These are phyloP conservation scores for Artemisia tridentata DNA, from an alignment of 129 eudicot species.

Conservation along the genomic window DNA sequence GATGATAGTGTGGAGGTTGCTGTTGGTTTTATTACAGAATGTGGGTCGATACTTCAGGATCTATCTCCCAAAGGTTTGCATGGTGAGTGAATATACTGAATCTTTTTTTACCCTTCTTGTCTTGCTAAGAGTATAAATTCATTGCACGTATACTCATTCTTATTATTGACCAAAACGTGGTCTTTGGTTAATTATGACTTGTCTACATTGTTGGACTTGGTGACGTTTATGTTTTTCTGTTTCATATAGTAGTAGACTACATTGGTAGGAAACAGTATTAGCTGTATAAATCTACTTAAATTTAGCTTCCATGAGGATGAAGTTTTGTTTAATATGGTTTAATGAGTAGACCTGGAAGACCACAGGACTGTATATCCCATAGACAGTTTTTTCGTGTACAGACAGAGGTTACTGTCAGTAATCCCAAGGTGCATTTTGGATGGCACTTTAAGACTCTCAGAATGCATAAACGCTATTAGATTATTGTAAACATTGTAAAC, in stretches of 20 bases:
- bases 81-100: conserved; percentile 45
- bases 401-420: not conserved
- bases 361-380: too few species aligned
- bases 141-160: not conserved
- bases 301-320: not conserved
- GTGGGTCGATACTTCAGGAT: conserved; percentile 92
- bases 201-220: not conserved
- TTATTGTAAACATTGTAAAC: too few species aligned
- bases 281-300: not conserved
- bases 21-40: conserved; percentile 89
- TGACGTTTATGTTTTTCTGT: not conserved
- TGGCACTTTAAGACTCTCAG: not conserved
- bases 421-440: not conserved
- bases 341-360: too few species aligned
- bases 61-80: conserved; percentile 78
- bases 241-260: not conserved
- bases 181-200: conserved; percentile 8
- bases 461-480: too few species aligned
- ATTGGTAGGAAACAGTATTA: too few species aligned
- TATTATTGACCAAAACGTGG: conserved; percentile 5
- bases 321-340: not conserved
- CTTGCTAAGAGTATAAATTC: not conserved
- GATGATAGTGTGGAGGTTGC: conserved; percentile 99
- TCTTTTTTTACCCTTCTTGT: not conserved
- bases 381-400: too few species aligned